phyloP scores from a whole-genome alignment of 371 early-diverging fungal species.

The Mortierella sp. region DNA sequence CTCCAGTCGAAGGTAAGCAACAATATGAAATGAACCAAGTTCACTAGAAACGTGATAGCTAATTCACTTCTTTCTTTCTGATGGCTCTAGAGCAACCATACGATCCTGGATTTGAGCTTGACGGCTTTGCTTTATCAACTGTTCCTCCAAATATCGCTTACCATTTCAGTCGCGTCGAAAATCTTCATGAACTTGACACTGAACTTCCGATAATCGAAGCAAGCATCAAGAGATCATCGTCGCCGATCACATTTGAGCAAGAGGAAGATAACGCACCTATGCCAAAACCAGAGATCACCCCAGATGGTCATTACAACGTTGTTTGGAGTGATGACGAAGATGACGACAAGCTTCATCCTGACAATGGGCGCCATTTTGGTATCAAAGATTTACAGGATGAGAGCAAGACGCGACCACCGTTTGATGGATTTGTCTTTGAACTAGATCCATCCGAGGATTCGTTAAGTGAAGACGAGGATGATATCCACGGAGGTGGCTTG shows the following conservation, averaged over 20 bases:
- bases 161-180: conserved; percentile 1
- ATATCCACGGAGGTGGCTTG: conserved; percentile 20
- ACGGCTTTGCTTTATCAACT: conserved; percentile 18
- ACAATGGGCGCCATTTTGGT: conserved; percentile 28
- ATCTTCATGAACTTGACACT: conserved; percentile 16
- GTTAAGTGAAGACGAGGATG: conserved; percentile 41
- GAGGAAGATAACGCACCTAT: background rate
- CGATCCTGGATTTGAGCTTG: conserved; percentile 39
- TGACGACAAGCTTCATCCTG: conserved; percentile 4
- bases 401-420: conserved; percentile 31
- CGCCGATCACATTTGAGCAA: background rate
- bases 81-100: conserved; percentile 35
- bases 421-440: conserved; percentile 51
- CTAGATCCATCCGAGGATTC: conserved; percentile 33
- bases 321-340: conserved; percentile 30
- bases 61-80: background rate
- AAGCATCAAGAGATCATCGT: conserved; percentile 7
- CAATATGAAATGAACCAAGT: background rate
- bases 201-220: conserved; percentile 21
- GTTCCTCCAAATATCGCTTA: conserved; percentile 33
- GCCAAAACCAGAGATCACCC: conserved; percentile 21
- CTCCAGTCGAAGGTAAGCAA: conserved; percentile 31
- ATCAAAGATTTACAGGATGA: conserved; percentile 41
- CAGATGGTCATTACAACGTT: conserved; percentile 27
- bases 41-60: background rate